A percentile compares a stretch with the other conserved stretches of the same genome.
phyloP scores from a whole-genome alignment of 371 early-diverging fungal genomes.

The Apophysomyces elegans region DNA sequence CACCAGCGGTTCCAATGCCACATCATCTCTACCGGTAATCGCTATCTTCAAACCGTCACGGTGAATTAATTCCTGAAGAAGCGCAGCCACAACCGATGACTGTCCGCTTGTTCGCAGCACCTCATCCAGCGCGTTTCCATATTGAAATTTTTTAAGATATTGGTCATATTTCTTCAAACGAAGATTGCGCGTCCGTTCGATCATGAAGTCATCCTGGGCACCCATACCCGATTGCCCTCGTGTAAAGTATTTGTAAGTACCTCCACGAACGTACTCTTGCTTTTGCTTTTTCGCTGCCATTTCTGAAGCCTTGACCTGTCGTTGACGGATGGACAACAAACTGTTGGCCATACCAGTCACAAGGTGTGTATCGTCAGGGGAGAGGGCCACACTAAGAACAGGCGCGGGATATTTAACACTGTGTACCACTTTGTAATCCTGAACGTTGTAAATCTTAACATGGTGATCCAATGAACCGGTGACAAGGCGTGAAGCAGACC shows the following conservation, averaged over 20 bases:
- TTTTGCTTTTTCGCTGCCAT: conserved; percentile 53
- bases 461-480: conserved; percentile 95
- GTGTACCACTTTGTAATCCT: conserved; percentile 86
- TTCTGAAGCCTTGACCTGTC: conserved; percentile 66
- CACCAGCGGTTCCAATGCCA: conserved; percentile 79
- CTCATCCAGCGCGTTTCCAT: conserved; percentile 88
- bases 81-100: conserved; percentile 63
- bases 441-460: conserved; percentile 89
- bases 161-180: conserved; percentile 81
- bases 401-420: conserved; percentile 92
- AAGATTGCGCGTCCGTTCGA: conserved; percentile 66
- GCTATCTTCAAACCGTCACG: conserved; percentile 82
- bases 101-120: conserved; percentile 53
- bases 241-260: conserved; percentile 73
- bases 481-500: conserved; percentile 73
- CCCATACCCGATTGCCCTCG: conserved; percentile 59
- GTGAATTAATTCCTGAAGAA: conserved; percentile 89
- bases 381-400: conserved; percentile 81
- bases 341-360: conserved; percentile 94
- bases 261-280: conserved; percentile 51
- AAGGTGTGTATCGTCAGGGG: conserved; percentile 87
- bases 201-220: conserved; percentile 67
- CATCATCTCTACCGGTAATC: conserved; percentile 87
- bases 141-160: conserved; percentile 80
- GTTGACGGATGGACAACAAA: conserved; percentile 84